phyloP scores from a whole-genome alignment of 495 filamentous ascomycete genomes.

The Talaromyces nanjingensis region DNA sequence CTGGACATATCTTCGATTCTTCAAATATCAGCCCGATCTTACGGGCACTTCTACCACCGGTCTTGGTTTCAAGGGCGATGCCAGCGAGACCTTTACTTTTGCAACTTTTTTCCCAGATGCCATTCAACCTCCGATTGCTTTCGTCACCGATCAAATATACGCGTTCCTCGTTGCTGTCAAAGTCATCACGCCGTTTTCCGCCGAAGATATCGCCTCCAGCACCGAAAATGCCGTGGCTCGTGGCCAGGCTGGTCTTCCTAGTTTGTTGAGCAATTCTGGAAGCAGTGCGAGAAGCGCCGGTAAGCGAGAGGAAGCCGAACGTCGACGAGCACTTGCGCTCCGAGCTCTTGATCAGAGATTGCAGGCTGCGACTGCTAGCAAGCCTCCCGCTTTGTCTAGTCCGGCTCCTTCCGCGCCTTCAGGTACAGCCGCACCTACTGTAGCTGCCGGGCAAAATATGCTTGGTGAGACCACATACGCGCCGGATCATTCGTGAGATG shows the following conservation, averaged over 20 bases:
- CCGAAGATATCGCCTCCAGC: conserved; percentile 73
- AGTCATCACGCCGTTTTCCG: conserved; percentile 81
- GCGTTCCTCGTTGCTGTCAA: conserved; percentile 61
- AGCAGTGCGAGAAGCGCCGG: conserved; percentile 34
- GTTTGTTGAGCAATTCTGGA: conserved; percentile 45
- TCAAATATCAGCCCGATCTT: conserved; percentile 66
- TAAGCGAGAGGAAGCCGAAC: conserved; percentile 83
- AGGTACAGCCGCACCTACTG: conserved; percentile 26
- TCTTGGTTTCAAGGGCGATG: conserved; percentile 64
- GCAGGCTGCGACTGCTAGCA: conserved; percentile 64
- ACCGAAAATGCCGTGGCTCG: conserved; percentile 61
- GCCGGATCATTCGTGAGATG: conserved; percentile 49
- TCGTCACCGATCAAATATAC: conserved; percentile 69
- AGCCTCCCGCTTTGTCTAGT: conserved; percentile 26
- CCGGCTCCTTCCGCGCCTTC: conserved; percentile 21
- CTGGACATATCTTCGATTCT: conserved; percentile 97
- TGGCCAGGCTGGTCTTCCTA: conserved; percentile 62
- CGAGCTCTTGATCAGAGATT: conserved; percentile 88
- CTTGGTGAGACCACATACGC: conserved; percentile 64
- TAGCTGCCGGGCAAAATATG: conserved; percentile 36
- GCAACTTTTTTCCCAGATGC: conserved; percentile 91
- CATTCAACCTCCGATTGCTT: conserved; percentile 67
- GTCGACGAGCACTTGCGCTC: conserved; percentile 79
- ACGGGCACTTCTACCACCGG: conserved; percentile 47
- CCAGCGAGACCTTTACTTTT: conserved; percentile 92